A percentile compares a stretch with the other conserved stretches of the same genome.
phyloP scores from a whole-genome alignment of 176 grass and related monocot species.

The Bonia amplexicaulis region DNA sequence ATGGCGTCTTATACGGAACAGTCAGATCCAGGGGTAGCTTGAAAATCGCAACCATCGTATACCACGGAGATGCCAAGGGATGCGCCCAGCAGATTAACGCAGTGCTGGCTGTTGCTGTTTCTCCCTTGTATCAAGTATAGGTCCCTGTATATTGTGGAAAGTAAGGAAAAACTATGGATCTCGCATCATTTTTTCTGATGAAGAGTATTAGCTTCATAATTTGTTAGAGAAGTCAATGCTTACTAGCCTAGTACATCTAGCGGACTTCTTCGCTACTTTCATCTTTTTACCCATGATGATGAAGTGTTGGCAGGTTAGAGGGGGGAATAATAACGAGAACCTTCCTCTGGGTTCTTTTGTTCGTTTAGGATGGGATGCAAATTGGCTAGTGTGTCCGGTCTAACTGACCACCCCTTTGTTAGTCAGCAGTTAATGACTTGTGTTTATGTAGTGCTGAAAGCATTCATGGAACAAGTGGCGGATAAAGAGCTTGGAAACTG shows the following conservation, averaged over 20 bases:
- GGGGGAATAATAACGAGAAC: constrained; percentile 41
- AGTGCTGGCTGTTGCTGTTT: constrained; percentile 36
- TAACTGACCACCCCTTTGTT: constrained; percentile 41
- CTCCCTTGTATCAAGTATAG: constrained; percentile 57
- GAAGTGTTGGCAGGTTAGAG: constrained; percentile 48
- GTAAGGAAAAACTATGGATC: constrained; percentile 36
- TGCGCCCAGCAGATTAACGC: constrained; percentile 50
- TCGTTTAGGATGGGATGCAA: constrained; percentile 50
- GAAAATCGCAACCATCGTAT: constrained; percentile 18
- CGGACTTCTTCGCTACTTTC: constrained; percentile 34
- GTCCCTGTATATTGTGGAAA: constrained; percentile 85
- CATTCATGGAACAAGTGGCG: constrained; percentile 40
- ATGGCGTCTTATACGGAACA: constrained; percentile 27
- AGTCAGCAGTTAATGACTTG: constrained; percentile 42
- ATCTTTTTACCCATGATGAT: constrained; percentile 40
- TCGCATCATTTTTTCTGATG: constrained; percentile 58
- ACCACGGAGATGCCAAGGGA: constrained; percentile 40
- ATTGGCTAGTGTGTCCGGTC: constrained; percentile 41
- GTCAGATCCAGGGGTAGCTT: constrained; percentile 28
- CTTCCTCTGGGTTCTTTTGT: constrained; percentile 39
- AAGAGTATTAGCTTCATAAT: constrained; percentile 44
- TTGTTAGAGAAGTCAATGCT: constrained; percentile 45
- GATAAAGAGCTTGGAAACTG: constrained; percentile 29
- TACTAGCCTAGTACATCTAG: constrained; percentile 51
- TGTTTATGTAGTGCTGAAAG: constrained; percentile 45